Base-by-base conservation (phyloP, 148 eudicot genomes). In the Cornus suecica region DNA sequence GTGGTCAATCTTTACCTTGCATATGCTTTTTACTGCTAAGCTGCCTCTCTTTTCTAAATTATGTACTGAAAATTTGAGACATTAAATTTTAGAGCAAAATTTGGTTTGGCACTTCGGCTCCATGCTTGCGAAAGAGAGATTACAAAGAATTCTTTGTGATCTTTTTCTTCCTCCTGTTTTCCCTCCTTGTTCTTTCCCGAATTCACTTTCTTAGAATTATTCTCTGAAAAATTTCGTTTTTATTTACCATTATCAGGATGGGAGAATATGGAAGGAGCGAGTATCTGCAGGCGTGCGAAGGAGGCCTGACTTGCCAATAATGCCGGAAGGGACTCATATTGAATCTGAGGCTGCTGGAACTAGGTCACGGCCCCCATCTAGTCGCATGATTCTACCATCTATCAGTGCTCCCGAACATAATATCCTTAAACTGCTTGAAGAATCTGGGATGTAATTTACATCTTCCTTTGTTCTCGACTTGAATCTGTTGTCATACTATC, bases 191-290 rank as follows among this genome's bases (percentile, higher is more conserved):
- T 18, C 23, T 58, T 58, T 58, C 23, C 62, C 24, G 4, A 58
- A 11, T 52, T 20, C 58, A 52, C 16, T 14, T 52, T 15, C 5
- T 24, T 4, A 58, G 62, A 7, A 20, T 2, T 58, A 4, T 8
- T 58, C 25, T 58, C 20, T n/a, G 8, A 22, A 26, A 32, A 37
- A 66, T 27, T 28, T 66, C 20, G 32, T 41, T 26, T 31, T 74
- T 64, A 22, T 68, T 32, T 79, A 20, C 24, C 37, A 14, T 70
- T 51, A 31, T 80, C 74, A 94, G 97, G 97, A 94, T 72, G 97
- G 97, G 27, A 83, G 97, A 80, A 82, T 94, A 84, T 94, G 99
- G 99, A 94, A 92, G 85, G 97, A 94, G 84, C 84, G 99, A 61
- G 88, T 86, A 37, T 82, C 97, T 64, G 91, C 92, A 66, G 82